A percentile compares a stretch with the other conserved stretches of the same genome.
Evolutionary conservation across 805 yeast genomes (phyloP).

Genomic region (Ogataea naganishii): DNA sequence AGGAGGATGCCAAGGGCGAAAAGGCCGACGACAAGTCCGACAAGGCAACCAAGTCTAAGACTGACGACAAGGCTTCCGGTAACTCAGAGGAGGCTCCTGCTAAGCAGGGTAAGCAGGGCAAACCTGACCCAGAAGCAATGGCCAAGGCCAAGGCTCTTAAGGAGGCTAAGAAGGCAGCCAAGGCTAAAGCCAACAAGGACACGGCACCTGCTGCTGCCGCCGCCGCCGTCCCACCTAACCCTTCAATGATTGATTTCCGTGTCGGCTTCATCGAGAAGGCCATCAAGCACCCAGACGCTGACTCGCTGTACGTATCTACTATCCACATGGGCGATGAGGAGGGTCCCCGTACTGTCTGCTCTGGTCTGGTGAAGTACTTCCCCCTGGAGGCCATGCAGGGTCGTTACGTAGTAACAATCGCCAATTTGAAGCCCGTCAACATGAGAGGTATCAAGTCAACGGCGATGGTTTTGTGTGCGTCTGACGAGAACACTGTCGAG

Average conservation of each 20-base stretch:
- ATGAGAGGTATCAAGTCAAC: slow-evolving; percentile 96
- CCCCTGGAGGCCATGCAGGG: slow-evolving; percentile 94
- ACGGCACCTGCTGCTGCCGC: slow-evolving; percentile 45
- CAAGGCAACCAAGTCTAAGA: slow-evolving; percentile 3
- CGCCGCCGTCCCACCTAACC: slow-evolving; percentile 60
- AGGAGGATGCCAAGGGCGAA: slow-evolving; percentile 16
- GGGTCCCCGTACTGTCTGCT: slow-evolving; percentile 97
- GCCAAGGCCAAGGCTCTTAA: slow-evolving; percentile 26
- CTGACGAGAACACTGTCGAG: slow-evolving; percentile 70
- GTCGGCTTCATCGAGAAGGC: slow-evolving; percentile 98
- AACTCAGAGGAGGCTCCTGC: background rate
- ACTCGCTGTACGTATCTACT: slow-evolving; percentile 90
- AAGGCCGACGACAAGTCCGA: slow-evolving; percentile 14
- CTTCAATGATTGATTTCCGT: slow-evolving; percentile 83
- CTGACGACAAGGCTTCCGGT: slow-evolving; percentile 6
- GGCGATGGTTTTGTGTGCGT: slow-evolving; percentile 96
- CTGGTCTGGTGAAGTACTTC: slow-evolving; percentile 86
- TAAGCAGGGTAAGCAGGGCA: slow-evolving; percentile 6
- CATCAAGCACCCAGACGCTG: slow-evolving; percentile 96
- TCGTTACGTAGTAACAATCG: slow-evolving; percentile 82
- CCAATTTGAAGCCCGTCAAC: slow-evolving; percentile 93
- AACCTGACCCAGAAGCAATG: slow-evolving; percentile 22
- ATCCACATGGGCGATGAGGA: slow-evolving; percentile 94
- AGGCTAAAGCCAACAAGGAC: slow-evolving; percentile 55
- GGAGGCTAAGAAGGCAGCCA: slow-evolving; percentile 32